These are phyloP conservation scores for Pythium myriotylum DNA, from an alignment of 352 stramenopile species.

Conservation along the genomic window DNA sequence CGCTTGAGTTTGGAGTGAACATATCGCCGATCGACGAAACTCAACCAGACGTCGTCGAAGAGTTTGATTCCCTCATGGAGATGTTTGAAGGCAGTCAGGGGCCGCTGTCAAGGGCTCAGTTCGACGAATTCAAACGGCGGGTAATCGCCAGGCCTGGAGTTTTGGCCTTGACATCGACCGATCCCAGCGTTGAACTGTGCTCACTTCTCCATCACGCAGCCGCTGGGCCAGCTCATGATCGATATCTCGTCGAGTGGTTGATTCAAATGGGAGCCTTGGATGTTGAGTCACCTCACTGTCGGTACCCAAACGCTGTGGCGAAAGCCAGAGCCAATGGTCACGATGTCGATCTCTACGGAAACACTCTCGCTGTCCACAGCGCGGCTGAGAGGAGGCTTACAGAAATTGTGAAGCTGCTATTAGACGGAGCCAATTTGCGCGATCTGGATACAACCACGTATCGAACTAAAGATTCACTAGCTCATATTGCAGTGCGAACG, in stretches of 20 bases:
- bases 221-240: constrained; percentile 31
- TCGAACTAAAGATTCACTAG: constrained; percentile 10
- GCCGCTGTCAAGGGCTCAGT: not conserved
- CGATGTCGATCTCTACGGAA: not conserved
- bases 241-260: constrained; percentile 39
- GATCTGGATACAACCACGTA: constrained; percentile 19
- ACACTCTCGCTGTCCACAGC: constrained; percentile 7
- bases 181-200: constrained; percentile 1
- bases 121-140: not conserved
- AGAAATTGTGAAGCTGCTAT: constrained; percentile 7
- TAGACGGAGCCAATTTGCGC: constrained; percentile 6
- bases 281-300: constrained; percentile 10
- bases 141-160: not conserved
- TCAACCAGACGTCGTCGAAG: not conserved
- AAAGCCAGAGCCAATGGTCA: not conserved
- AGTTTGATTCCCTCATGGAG: constrained; percentile 11
- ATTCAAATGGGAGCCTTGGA: constrained; percentile 35
- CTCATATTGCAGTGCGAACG: constrained; percentile 9
- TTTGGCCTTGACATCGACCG: not conserved
- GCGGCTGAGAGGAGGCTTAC: not conserved
- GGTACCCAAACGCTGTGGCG: too few relatives aligned
- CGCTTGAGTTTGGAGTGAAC: not conserved
- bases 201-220: constrained; percentile 33
- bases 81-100: constrained; percentile 1
- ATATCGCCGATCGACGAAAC: not conserved